Evolutionary conservation across 2,329 filamentous ascomycete species (phyloP).

Genomic region (Cadophora gregata): DNA sequence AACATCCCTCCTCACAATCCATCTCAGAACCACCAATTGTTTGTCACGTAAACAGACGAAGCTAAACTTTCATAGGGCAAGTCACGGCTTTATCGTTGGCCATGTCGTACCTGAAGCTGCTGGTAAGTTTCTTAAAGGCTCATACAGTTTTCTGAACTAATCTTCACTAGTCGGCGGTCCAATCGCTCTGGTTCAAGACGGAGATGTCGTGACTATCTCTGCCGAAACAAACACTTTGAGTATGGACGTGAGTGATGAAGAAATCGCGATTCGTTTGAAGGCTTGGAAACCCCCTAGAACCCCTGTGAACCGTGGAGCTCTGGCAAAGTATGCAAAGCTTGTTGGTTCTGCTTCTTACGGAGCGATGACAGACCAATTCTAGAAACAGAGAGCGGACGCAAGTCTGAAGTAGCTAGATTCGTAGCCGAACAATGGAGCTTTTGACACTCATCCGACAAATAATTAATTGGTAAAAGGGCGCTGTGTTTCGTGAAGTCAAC

Average conservation of each 20-base stretch:
- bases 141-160: neutral
- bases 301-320: conserved; percentile 77
- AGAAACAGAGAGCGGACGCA: conserved; percentile 5
- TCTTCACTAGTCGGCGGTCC: conserved; percentile 72
- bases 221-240: conserved; percentile 75
- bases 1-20: neutral
- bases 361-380: conserved; percentile 83
- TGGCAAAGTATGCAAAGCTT: conserved; percentile 88
- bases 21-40: neutral
- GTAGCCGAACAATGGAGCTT: neutral
- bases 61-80: conserved; percentile 54
- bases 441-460: neutral
- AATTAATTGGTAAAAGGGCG: too few species aligned
- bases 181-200: conserved; percentile 80
- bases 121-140: conserved; percentile 23
- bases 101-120: conserved; percentile 92
- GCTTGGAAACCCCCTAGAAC: conserved; percentile 75
- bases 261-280: conserved; percentile 67
- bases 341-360: conserved; percentile 93
- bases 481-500: too few species aligned
- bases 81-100: conserved; percentile 91
- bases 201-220: conserved; percentile 86
- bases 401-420: neutral
- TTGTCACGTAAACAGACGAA: neutral
- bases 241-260: conserved; percentile 71